Conservation (phyloP, 352 stramenopile genomes). For the Phytophthora multivora region DNA sequence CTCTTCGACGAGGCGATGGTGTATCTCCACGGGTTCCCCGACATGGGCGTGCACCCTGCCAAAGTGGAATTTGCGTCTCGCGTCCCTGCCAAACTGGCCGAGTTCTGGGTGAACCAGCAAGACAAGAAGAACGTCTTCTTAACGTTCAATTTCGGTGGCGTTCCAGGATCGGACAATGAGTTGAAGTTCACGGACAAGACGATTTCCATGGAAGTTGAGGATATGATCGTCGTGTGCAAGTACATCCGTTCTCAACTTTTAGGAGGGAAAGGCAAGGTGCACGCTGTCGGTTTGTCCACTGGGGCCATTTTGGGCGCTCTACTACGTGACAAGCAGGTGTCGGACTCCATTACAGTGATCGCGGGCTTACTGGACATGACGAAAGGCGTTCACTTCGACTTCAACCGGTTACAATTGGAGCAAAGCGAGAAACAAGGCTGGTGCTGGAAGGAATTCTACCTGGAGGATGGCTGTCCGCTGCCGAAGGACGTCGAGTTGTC, state of each 20-base stretch:
- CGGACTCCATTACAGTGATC: slow-evolving; percentile 62
- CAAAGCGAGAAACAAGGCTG: slow-evolving; percentile 41
- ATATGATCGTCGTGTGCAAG: slow-evolving; percentile 54
- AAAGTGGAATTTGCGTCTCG: slow-evolving; percentile 58
- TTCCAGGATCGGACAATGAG: slow-evolving; percentile 63
- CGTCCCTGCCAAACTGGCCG: slow-evolving; percentile 59
- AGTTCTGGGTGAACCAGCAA: slow-evolving; percentile 47
- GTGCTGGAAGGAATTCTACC: slow-evolving; percentile 81
- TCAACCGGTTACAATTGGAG: slow-evolving; percentile 51
- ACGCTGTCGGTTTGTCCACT: slow-evolving; percentile 74
- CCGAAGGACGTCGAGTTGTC: slow-evolving; percentile 45
- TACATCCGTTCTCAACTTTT: slow-evolving; percentile 47
- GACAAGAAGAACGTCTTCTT: slow-evolving; percentile 40
- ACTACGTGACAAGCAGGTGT: slow-evolving; percentile 45
- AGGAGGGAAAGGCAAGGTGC: slow-evolving; percentile 35
- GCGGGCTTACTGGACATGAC: slow-evolving; percentile 59
- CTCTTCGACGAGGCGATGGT: slow-evolving; percentile 53
- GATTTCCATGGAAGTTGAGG: slow-evolving; percentile 60
- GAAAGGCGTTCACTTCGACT: slow-evolving; percentile 61
- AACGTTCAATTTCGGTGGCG: slow-evolving; percentile 72
- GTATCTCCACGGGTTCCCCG: slow-evolving; percentile 80
- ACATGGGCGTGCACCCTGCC: slow-evolving; percentile 68
- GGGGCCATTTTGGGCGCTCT: slow-evolving; percentile 71
- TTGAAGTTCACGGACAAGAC: slow-evolving; percentile 56
- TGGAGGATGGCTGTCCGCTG: slow-evolving; percentile 46